Conservation (phyloP, 2,329 filamentous ascomycete species). For the Paecilomyces formosus region DNA sequence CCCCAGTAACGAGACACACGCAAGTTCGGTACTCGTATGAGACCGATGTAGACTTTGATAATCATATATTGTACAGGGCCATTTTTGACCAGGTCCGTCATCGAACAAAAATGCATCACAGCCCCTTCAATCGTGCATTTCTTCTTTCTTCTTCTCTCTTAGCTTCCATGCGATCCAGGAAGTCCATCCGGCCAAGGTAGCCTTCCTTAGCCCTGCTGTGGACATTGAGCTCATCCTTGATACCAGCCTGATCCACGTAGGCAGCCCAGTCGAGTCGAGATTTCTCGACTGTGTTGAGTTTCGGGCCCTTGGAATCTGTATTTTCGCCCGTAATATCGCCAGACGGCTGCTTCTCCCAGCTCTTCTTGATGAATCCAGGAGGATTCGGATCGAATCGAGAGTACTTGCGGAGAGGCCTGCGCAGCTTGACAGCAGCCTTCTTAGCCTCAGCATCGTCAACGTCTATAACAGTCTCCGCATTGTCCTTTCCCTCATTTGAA, state of each 20-base stretch:
- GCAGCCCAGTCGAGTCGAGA: constrained; percentile 58
- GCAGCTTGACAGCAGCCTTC: constrained; percentile 18
- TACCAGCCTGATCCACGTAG: constrained; percentile 54
- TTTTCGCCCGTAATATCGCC: constrained; percentile 19
- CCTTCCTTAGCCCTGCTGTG: constrained; percentile 57
- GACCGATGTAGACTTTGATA: not conserved
- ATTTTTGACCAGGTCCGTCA: not conserved
- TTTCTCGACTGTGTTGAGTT: constrained; percentile 61
- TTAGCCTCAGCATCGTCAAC: constrained; percentile 12
- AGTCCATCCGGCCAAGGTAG: constrained; percentile 56
- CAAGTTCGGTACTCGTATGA: not conserved
- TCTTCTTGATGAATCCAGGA: constrained; percentile 34
- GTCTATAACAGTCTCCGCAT: constrained; percentile 19
- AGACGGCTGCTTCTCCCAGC: constrained; percentile 33
- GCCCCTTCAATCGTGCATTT: constrained; percentile 41
- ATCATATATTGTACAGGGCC: not conserved
- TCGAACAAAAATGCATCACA: constrained; percentile 10
- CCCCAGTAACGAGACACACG: not conserved
- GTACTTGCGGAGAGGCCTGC: constrained; percentile 33
- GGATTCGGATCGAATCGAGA: constrained; percentile 42
- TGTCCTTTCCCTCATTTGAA: constrained; percentile 31
- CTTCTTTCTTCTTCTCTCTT: constrained; percentile 50
- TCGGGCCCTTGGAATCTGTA: constrained; percentile 41
- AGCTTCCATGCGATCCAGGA: constrained; percentile 51
- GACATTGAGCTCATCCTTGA: constrained; percentile 53